These are phyloP conservation scores for Aspergillus spinulosporus DNA, from an alignment of 2,329 filamentous ascomycete species.

Conservation along the genomic window DNA sequence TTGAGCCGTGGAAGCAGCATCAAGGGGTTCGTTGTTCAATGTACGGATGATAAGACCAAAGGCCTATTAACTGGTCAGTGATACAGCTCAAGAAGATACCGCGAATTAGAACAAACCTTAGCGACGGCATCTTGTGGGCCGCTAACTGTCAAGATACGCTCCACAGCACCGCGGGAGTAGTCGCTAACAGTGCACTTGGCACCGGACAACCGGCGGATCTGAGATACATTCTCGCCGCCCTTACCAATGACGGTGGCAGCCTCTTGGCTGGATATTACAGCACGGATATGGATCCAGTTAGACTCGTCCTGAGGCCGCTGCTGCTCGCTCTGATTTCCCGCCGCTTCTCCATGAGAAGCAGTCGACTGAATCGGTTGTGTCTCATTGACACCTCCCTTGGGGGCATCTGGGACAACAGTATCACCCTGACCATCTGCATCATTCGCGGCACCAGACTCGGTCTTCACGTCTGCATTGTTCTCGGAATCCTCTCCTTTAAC, in stretches of 20 bases:
- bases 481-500: conserved; percentile 61
- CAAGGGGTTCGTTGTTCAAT: conserved; percentile 92
- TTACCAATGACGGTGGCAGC: conserved; percentile 98
- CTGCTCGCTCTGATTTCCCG: conserved; percentile 43
- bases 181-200: conserved; percentile 99
- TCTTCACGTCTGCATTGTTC: conserved; percentile 32
- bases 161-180: conserved; percentile 93
- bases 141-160: conserved; percentile 96
- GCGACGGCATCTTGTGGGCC: conserved; percentile 94
- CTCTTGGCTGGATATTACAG: conserved; percentile 95
- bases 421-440: conserved; percentile 57
- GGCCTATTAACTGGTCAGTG: conserved; percentile 57
- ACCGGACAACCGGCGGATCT: conserved; percentile 90
- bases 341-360: conserved; percentile 54
- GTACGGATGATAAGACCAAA: conserved; percentile 98
- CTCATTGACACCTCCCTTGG: conserved; percentile 54
- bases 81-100: not conserved
- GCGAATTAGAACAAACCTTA: conserved; percentile 64
- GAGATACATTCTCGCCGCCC: conserved; percentile 96
- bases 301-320: conserved; percentile 76
- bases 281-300: conserved; percentile 93
- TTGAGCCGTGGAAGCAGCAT: conserved; percentile 81
- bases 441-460: conserved; percentile 24
- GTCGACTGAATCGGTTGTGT: conserved; percentile 62
- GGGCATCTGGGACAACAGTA: conserved; percentile 66